phyloP scores from a whole-genome alignment of 2,329 filamentous ascomycete genomes.

The Sporothrix curviconia region DNA sequence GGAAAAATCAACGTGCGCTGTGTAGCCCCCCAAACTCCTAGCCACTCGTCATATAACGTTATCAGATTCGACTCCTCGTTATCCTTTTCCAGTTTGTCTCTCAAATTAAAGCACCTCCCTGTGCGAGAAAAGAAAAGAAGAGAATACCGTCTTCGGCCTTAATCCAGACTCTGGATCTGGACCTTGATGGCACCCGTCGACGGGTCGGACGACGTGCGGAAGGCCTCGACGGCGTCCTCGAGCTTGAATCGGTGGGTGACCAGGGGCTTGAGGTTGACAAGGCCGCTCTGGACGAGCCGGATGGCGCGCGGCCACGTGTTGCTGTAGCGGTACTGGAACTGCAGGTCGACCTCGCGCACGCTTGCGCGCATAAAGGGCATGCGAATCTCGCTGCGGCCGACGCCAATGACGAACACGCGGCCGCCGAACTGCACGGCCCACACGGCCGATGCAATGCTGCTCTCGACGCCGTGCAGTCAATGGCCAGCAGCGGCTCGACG shows the following conservation, averaged over 20 bases:
- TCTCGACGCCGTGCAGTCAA: constrained; percentile 95
- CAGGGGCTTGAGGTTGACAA: constrained; percentile 72
- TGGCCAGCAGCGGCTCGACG: constrained; percentile 70
- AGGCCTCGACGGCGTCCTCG: constrained; percentile 83
- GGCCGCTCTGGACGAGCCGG: constrained; percentile 73
- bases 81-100: neutral
- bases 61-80: neutral
- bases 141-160: too few relatives aligned
- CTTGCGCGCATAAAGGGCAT: constrained; percentile 92
- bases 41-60: neutral
- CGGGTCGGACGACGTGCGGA: constrained; percentile 79
- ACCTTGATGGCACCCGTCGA: constrained; percentile 97
- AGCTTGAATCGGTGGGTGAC: constrained; percentile 83
- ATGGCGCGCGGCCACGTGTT: constrained; percentile 97
- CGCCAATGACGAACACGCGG: constrained; percentile 93
- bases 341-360: constrained; percentile 85
- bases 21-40: neutral
- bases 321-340: constrained; percentile 93
- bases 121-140: too few relatives aligned
- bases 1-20: neutral
- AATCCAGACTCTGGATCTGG: constrained; percentile 71
- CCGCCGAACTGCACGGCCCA: constrained; percentile 91
- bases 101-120: too few relatives aligned
- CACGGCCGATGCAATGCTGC: constrained; percentile 76
- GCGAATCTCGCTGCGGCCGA: constrained; percentile 91